Percentiles rank a stretch among this genome's conserved stretches.
Conservation (phyloP, 2,329 filamentous ascomycete genomes). For the Hirsutella rhossiliensis region DNA sequence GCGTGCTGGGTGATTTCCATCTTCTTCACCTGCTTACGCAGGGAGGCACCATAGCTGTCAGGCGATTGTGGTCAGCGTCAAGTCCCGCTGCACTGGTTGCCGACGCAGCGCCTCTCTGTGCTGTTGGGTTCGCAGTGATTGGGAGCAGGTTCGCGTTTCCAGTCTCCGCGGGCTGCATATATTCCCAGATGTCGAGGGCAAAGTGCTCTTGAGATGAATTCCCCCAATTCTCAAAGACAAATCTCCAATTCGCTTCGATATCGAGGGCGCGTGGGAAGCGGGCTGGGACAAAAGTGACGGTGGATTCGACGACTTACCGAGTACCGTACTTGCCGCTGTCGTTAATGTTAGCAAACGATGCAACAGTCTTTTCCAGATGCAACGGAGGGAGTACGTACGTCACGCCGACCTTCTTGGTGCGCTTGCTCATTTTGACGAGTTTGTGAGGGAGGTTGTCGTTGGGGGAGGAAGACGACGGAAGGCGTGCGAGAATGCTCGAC, state of each 20-base stretch:
- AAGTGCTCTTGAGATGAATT: too few species aligned
- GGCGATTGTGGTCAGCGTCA: not conserved
- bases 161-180: too few species aligned
- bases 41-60: conserved; percentile 88
- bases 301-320: conserved; percentile 50
- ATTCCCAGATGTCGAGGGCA: too few species aligned
- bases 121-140: not conserved
- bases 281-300: not conserved
- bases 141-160: not conserved
- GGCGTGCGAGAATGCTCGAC: conserved; percentile 18
- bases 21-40: conserved; percentile 96
- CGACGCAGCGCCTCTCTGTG: not conserved
- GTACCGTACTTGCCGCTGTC: conserved; percentile 78
- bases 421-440: conserved; percentile 75
- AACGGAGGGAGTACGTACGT: conserved; percentile 36
- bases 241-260: not conserved
- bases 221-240: too few species aligned
- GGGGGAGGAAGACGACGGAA: conserved; percentile 19
- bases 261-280: not conserved
- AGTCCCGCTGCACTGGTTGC: not conserved
- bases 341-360: conserved; percentile 15
- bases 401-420: conserved; percentile 95
- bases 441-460: conserved; percentile 22
- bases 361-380: not conserved
- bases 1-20: conserved; percentile 99